Evolutionary conservation across 805 yeast species (phyloP), one percentile per base, ranked within the genome.

Genomic region (Metschnikowia orientalis): DNA sequence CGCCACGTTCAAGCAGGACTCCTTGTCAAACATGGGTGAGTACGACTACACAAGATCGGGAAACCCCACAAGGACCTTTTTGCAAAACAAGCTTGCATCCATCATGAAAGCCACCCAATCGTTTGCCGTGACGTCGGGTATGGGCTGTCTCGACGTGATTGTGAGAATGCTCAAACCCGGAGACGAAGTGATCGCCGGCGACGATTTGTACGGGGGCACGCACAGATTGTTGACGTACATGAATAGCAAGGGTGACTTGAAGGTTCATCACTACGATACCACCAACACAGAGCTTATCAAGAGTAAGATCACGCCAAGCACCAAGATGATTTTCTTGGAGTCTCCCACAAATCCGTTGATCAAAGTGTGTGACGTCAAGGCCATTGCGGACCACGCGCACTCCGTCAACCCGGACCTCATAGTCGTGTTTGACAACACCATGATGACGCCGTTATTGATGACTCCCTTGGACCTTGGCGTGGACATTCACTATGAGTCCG

Each of bases 291-390:
- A 72, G 29, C 61, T 73, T 30, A 77, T 89, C 44, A 70, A 66
- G 48, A 61, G 72, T 18, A 74, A 73, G 33, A 69, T 86, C 42
- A 69, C 69, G 18, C 47, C 56, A 12, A 65, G 70, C 32, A 85
- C 89, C n/a, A 76, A 71, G 46, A 73, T 87, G 79, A 78, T 90
- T 29, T 77, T 88, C 46, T 71, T 89, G 44, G 97, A 89, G 61
- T 76, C 87, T 28, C 97, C 97, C 30, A 90, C 97, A 2, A 89
- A 89, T 58, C 97, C 97, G 12, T 72, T 88, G 46, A 84, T 88
- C 57, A 85, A 87, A 61, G 84, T 89, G 39, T 79, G 85, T 38
- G 95, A 90, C 55, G 75, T 89, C 33, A 77, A 75, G 40, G 63
- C 75, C 20, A 78, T 88, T 38, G 63, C 88, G 11, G 63, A 64